Base-by-base conservation (phyloP, 2,329 filamentous ascomycete genomes). In the Coniella lustricola region DNA sequence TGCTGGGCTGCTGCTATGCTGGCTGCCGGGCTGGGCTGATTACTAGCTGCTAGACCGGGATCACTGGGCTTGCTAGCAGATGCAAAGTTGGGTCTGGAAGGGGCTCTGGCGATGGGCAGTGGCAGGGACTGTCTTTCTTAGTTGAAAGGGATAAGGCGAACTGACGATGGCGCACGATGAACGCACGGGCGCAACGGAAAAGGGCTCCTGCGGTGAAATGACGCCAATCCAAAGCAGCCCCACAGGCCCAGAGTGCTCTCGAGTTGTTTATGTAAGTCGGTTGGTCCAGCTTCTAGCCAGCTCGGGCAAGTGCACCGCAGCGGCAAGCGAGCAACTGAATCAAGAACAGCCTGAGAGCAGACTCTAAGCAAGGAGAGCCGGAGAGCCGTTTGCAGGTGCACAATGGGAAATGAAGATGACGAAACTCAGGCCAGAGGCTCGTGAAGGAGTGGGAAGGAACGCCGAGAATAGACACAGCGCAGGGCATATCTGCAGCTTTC, bases 151-250 rank as follows among this genome's bases (percentile, higher is more conserved):
- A 42, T 42, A 25, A 33, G 32, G 17, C 25, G 16, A 17, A 33
- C 31, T 13, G 40, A 20, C 16, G 40, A 29, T 29, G 25, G 25
- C 25, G 5, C 25, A 29, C 25, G 25, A 42, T 17, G 40, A 25
- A 17, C 40, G 25, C 40, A 32, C 25, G 25, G 17, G 40, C 40
- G 32, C 38, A n/a, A 18, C 38, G n/a, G 16, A 25, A 18, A 17
- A 16, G 32, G 25, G 40, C 40, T 20, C 40, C 40, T 32, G 40
- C 32, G 40, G 16, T 42, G 20, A 42, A 42, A 42, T 42, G 40
- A 42, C 40, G 29, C 40, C 40, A 42, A 33, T 33, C 25, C 40
- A 33, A 33, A n/a, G n/a, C n/a, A n/a, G n/a, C n/a, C n/a, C n/a
- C n/a, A n/a, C n/a, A n/a, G n/a, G n/a, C n/a, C n/a, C n/a, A n/a